Base-by-base conservation (phyloP, 495 filamentous ascomycete species). In the Tuber brumale region DNA sequence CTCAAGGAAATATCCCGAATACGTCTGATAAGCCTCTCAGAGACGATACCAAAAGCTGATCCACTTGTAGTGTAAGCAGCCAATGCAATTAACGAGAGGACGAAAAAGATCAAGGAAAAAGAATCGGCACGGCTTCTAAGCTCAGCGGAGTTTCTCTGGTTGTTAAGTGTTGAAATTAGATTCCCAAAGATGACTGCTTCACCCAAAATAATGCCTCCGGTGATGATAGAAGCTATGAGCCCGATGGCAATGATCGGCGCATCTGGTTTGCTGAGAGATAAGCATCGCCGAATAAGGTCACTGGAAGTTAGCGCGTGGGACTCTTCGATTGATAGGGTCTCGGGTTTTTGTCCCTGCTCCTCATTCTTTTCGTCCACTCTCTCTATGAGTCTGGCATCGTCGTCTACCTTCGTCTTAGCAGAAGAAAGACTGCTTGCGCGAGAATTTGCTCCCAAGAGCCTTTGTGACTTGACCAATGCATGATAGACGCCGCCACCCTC, bases 71-170 rank as follows among this genome's bases (percentile, higher is more conserved):
- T 83, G 77, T 88, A 85, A 1, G 86, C 84, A 10, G 85, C 81
- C 16, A 89, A 79, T 70, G 85, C 88, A 16, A 85, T 80, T 6
- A 88, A 81, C 23, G 87, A 85, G 8, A 90, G 83, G 12, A 87
- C 80, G 70, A 89, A 89, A 80, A 89, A 89, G 77, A 89, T 85
- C 0, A 88, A 81, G 27, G 85, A 86, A 74, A 86, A 89, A 75
- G 89, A 85, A 41, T 86, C 78, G 9, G 84, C 84, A 42, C 80
- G 77, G 72, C 79, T 72, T n/a, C 82, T 84, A 19, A 85, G 77
- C 27, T 77, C 44, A 1, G 70, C 27, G 9, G 51, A 19, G 27
- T 71, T 71, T 31, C 74, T 74, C 48, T 72, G 73, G 45, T 77
- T 74, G 72, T 85, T 85, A 35, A 86, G 77, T 12, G 82, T 79